Percentiles rank a stretch among this genome's conserved stretches.
Conservation (phyloP, 73 alveolate species). For the Symbiodinium pilosum region DNA sequence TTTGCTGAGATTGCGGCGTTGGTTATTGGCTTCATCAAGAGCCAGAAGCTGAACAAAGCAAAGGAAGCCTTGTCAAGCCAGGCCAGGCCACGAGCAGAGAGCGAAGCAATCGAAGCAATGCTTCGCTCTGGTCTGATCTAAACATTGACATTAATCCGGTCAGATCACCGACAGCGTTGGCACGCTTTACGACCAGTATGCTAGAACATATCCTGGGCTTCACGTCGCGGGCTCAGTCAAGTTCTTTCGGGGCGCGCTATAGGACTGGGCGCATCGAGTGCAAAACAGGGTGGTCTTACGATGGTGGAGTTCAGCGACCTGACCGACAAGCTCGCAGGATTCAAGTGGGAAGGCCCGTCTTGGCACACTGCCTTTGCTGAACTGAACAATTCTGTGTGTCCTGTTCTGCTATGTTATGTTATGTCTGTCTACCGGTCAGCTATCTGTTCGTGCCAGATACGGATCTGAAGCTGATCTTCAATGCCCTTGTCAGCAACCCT, state of each 20-base stretch:
- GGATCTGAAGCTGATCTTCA: slow-evolving; percentile 93
- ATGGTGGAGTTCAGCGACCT: slow-evolving; percentile 78
- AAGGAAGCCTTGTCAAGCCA: slow-evolving; percentile 32
- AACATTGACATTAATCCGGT: not conserved
- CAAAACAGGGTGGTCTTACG: slow-evolving; percentile 63
- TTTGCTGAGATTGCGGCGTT: slow-evolving; percentile 76
- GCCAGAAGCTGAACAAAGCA: slow-evolving; percentile 86
- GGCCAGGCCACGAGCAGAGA: not conserved
- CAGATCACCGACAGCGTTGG: slow-evolving; percentile 37
- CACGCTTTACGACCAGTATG: slow-evolving; percentile 58
- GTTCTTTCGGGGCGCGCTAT: not conserved
- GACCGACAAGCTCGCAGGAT: slow-evolving; percentile 28
- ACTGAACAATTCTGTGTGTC: no score
- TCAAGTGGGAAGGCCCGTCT: slow-evolving; percentile 77
- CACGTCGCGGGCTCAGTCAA: slow-evolving; percentile 32
- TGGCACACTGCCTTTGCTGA: no score
- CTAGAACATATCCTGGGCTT: slow-evolving; percentile 78
- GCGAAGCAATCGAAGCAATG: not conserved
- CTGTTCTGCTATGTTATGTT: no score
- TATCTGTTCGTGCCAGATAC: slow-evolving; percentile 25
- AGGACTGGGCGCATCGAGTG: no score
- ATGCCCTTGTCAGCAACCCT: slow-evolving; percentile 85
- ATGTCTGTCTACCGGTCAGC: no score
- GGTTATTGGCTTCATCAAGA: slow-evolving; percentile 89
- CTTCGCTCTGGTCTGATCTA: no score